Base-by-base conservation (phyloP, 495 filamentous ascomycete species). In the Neurospora africana region DNA sequence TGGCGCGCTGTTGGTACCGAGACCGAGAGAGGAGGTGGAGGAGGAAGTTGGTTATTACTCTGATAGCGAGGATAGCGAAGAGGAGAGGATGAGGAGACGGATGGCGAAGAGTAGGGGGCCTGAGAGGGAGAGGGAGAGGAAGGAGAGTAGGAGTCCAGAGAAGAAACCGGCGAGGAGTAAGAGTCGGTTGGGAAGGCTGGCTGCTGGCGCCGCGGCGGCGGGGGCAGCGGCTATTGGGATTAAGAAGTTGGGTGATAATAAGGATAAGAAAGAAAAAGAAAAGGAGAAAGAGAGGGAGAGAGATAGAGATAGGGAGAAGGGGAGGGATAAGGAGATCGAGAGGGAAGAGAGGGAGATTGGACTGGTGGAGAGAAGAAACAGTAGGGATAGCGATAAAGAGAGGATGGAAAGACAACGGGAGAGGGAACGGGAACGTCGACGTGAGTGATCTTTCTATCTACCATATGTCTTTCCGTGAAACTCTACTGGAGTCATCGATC, bases 181-280 rank as follows among this genome's bases (percentile, higher is more conserved):
- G 75, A 92, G 90, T 69, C 86, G 85, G 70, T 84, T 90, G 44
- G 85, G 89, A 36, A 87, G 89, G 53, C 71, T 92, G n/a, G 90
- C 91, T 65, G 88, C 87, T 30, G 91, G 87, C 4, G 92, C 88
- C 7, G 83, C 91, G 36, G 91, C 87, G 37, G 90, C 91, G 33
- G 90, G 88, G 23, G 92, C 91, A 1, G 89, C 91, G 17, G 93
- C 91, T 6, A 85, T 94, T 73, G 92, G 91, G n/a, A 89, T 93
- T 21, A 91, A 88, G 72, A 91, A 93, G 78, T 89, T 86, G 68
- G 87, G 86, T 73, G 91, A 74, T 17, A 69, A 76, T 9, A 47
- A 70, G 13, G 70, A 75, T 2, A 73, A 65, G 23, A 65, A 72
- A 21, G 70, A 74, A 9, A 72, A 76, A 19, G 71, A 78, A 13